These are phyloP conservation scores for Oryza longistaminata DNA, from an alignment of 176 grass and related monocot genomes.

Conservation along the genomic window DNA sequence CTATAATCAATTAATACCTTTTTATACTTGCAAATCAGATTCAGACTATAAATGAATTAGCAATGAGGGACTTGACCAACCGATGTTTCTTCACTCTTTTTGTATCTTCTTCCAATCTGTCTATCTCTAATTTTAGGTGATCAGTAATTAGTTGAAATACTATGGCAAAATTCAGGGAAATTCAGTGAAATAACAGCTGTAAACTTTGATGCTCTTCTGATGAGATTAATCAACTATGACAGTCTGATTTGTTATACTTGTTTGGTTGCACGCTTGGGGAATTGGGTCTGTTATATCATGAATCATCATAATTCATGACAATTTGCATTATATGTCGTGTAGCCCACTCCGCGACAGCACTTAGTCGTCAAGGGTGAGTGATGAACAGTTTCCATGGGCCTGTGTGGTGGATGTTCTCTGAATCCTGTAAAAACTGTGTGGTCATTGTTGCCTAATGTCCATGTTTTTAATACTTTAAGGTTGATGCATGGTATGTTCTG, in stretches of 20 bases:
- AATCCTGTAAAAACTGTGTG: no score
- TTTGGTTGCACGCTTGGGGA: neutral
- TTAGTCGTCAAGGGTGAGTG: no score
- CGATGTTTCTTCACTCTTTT: neutral
- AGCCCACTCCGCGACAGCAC: no score
- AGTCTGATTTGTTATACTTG: neutral
- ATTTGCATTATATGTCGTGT: neutral
- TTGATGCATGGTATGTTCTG: no score
- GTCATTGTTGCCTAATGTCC: no score
- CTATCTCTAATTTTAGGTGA: neutral
- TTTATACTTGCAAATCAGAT: neutral
- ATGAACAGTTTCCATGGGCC: no score
- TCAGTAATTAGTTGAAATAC: neutral
- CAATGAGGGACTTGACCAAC: neutral
- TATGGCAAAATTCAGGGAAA: neutral
- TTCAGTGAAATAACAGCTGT: neutral
- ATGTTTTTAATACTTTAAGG: no score
- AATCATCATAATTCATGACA: neutral
- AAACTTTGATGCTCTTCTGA: neutral
- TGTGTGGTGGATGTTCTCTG: no score
- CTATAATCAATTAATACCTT: neutral
- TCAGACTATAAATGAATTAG: neutral
- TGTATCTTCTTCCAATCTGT: neutral
- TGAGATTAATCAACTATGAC: neutral
- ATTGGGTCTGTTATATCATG: neutral